phyloP scores from a whole-genome alignment of 1,139 yeast genomes.

The Candida sp. region DNA sequence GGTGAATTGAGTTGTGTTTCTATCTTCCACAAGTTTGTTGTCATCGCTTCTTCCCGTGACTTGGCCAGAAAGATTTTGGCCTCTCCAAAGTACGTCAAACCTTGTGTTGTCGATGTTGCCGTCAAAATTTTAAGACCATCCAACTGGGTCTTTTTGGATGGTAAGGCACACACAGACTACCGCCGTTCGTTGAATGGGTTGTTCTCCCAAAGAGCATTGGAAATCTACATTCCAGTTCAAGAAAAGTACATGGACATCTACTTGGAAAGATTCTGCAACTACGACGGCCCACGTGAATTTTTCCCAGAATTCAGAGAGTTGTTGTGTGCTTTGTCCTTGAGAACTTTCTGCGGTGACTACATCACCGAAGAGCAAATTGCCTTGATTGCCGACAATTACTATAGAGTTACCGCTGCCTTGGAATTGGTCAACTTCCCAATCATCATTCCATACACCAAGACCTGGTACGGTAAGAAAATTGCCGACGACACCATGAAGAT shows the following conservation, averaged over 20 bases:
- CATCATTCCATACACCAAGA: slow-evolving; percentile 91
- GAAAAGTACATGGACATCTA: slow-evolving; percentile 85
- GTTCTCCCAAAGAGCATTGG: slow-evolving; percentile 84
- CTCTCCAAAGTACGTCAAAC: slow-evolving; percentile 88
- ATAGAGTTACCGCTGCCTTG: slow-evolving; percentile 89
- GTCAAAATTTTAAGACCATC: slow-evolving; percentile 90
- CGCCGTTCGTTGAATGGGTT: slow-evolving; percentile 90
- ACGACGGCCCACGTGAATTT: slow-evolving; percentile 69
- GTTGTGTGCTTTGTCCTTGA: slow-evolving; percentile 90
- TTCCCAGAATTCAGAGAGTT: slow-evolving; percentile 96
- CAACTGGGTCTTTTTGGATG: slow-evolving; percentile 98
- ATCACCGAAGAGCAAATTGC: slow-evolving; percentile 90
- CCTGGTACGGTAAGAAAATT: slow-evolving; percentile 96
- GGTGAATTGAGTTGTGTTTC: slow-evolving; percentile 97
- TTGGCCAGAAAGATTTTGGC: slow-evolving; percentile 87
- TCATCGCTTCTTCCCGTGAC: slow-evolving; percentile 91
- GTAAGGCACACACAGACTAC: slow-evolving; percentile 93
- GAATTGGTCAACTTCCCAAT: slow-evolving; percentile 98
- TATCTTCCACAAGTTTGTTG: slow-evolving; percentile 96
- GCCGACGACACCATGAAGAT: slow-evolving; percentile 95
- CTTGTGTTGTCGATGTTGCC: slow-evolving; percentile 98
- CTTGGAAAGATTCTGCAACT: slow-evolving; percentile 64
- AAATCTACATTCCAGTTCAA: slow-evolving; percentile 81
- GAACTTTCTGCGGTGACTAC: slow-evolving; percentile 95
- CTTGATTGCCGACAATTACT: slow-evolving; percentile 89